A percentile compares a stretch with the other conserved stretches of the same genome.
Evolutionary conservation across 495 filamentous ascomycete genomes (phyloP).

Genomic region (Oidiodendron maius): DNA sequence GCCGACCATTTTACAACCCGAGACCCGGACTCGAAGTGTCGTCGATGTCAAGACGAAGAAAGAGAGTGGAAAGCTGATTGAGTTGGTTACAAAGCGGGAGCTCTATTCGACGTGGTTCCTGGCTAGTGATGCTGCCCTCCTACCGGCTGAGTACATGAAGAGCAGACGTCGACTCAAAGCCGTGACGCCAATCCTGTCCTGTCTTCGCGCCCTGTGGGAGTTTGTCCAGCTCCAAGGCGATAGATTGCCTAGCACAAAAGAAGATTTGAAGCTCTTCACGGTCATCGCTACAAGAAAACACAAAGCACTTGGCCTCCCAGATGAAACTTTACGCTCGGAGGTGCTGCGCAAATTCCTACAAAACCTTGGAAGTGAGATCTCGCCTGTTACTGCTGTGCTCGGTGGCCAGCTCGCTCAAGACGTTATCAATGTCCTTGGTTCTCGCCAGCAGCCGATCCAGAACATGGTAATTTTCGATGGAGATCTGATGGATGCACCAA

Average conservation of each 20-base stretch:
- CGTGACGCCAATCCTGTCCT: constrained; percentile 75
- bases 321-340: constrained; percentile 66
- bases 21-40: constrained; percentile 73
- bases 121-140: constrained; percentile 63
- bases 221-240: constrained; percentile 52
- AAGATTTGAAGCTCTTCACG: constrained; percentile 67
- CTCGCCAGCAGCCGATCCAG: constrained; percentile 88
- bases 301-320: constrained; percentile 68
- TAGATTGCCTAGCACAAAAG: constrained; percentile 46
- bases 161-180: constrained; percentile 61
- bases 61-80: constrained; percentile 64
- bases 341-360: constrained; percentile 80
- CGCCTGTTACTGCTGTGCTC: constrained; percentile 82
- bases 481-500: constrained; percentile 64
- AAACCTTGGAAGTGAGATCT: constrained; percentile 74
- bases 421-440: constrained; percentile 90
- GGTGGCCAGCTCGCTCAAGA: constrained; percentile 91
- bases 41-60: constrained; percentile 65
- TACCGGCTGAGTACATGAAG: constrained; percentile 63
- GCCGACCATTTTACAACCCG: constrained; percentile 52
- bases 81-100: constrained; percentile 90
- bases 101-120: constrained; percentile 75
- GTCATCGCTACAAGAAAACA: constrained; percentile 68
- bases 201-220: constrained; percentile 78
- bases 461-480: constrained; percentile 93